Conservation (phyloP, 805 yeast genomes). For the Metschnikowia bowlesiae region DNA sequence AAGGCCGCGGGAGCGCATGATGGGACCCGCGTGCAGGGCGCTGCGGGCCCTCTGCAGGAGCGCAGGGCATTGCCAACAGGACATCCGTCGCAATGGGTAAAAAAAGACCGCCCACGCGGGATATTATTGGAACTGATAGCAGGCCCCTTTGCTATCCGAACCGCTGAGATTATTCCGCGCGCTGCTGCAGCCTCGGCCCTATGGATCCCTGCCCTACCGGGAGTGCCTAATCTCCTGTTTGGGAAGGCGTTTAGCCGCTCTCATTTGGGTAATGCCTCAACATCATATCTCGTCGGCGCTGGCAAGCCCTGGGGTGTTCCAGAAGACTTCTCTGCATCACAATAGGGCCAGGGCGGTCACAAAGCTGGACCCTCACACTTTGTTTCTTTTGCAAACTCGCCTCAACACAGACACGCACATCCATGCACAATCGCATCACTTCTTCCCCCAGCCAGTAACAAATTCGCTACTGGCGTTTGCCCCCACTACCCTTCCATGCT, state of each 20-base stretch:
- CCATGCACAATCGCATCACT: too few species aligned
- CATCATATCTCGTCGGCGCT: too few species aligned
- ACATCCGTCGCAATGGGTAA: constrained; percentile 2
- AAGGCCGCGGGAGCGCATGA: constrained; percentile 9
- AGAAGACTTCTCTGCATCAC: too few species aligned
- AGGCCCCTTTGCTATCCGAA: constrained; percentile 10
- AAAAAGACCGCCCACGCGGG: constrained; percentile 3
- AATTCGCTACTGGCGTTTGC: too few species aligned
- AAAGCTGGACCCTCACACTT: too few species aligned
- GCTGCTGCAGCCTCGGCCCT: not conserved
- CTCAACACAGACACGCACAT: too few species aligned
- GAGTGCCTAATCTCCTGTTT: constrained; percentile 1
- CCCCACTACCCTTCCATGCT: too few species aligned
- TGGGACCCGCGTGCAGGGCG: not conserved
- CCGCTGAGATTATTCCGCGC: constrained; percentile 3
- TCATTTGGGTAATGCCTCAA: too few species aligned
- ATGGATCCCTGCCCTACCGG: not conserved
- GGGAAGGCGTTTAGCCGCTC: not conserved
- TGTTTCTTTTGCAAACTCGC: too few species aligned
- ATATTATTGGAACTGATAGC: constrained; percentile 8
- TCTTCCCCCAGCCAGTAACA: too few species aligned
- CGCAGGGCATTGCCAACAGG: not conserved
- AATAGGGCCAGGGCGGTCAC: too few species aligned
- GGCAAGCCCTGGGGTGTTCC: too few species aligned
- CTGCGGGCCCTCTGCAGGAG: not conserved